Conservation (phyloP, 1,139 yeast genomes). For the Hanseniaspora gamundiae region DNA sequence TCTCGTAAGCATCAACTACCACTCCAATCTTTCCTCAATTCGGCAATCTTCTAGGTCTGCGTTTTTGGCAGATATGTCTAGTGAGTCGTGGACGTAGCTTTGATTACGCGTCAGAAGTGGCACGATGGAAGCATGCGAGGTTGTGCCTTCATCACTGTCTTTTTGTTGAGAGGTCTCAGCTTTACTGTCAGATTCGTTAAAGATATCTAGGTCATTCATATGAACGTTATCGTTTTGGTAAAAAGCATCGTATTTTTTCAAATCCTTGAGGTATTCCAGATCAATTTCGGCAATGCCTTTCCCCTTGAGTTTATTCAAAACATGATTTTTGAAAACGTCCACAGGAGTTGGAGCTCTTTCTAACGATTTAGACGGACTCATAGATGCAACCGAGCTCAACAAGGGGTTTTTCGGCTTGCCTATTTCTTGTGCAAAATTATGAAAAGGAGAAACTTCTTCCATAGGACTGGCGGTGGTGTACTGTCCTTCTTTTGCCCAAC, state of each 20-base stretch:
- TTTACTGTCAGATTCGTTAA: background rate
- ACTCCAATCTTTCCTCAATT: slow-evolving; percentile 64
- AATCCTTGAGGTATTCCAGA: background rate
- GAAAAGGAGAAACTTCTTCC: no score
- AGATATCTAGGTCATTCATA: background rate
- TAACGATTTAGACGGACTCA: no score
- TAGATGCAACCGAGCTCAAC: no score
- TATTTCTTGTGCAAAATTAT: no score
- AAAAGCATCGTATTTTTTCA: background rate
- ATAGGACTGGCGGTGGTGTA: no score
- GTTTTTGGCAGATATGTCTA: background rate
- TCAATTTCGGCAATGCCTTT: background rate
- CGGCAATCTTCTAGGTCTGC: background rate
- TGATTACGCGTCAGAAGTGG: no score
- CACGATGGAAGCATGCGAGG: no score
- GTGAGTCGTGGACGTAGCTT: no score
- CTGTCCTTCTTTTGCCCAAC: no score
- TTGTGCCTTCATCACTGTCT: no score
- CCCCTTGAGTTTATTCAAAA: background rate
- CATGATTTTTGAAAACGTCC: background rate
- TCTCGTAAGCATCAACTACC: slow-evolving; percentile 89
- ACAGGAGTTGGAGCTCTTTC: background rate
- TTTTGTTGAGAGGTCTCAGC: no score
- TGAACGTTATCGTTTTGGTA: background rate
- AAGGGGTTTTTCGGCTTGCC: no score